Evolutionary conservation across 225 moss, liverwort and hornwort species (phyloP).

Genomic region (Pleurozium schreberi): DNA sequence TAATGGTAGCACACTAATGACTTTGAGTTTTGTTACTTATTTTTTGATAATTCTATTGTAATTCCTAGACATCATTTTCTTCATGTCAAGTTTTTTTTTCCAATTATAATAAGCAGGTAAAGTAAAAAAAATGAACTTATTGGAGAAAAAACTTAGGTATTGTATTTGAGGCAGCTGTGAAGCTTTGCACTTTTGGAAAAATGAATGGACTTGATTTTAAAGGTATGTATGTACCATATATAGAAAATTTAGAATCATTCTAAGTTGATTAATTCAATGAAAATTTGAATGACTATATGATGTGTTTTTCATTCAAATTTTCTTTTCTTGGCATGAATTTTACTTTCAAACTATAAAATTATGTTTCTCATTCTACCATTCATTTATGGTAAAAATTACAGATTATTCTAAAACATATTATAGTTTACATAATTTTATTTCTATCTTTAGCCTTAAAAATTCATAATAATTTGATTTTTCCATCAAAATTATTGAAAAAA

Average conservation of each 20-base stretch:
- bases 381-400: too few species aligned
- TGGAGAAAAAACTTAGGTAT: accelerated
- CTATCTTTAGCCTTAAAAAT: too few species aligned
- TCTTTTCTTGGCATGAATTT: too few species aligned
- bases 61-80: not conserved
- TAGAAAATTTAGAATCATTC: not conserved
- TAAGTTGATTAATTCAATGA: accelerated
- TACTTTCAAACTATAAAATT: too few species aligned
- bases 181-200: not conserved
- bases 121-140: too few species aligned
- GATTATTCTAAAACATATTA: too few species aligned
- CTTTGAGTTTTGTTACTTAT: not conserved
- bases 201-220: not conserved
- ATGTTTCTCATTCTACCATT: too few species aligned
- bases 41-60: not conserved
- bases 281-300: too few species aligned
- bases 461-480: too few species aligned
- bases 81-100: not conserved
- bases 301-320: too few species aligned
- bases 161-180: not conserved
- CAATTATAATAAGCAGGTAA: not conserved
- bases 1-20: not conserved
- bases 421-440: too few species aligned
- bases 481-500: too few species aligned
- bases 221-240: accelerated